phyloP scores from a whole-genome alignment of 2,329 filamentous ascomycete genomes.

The Epichloe sp. region DNA sequence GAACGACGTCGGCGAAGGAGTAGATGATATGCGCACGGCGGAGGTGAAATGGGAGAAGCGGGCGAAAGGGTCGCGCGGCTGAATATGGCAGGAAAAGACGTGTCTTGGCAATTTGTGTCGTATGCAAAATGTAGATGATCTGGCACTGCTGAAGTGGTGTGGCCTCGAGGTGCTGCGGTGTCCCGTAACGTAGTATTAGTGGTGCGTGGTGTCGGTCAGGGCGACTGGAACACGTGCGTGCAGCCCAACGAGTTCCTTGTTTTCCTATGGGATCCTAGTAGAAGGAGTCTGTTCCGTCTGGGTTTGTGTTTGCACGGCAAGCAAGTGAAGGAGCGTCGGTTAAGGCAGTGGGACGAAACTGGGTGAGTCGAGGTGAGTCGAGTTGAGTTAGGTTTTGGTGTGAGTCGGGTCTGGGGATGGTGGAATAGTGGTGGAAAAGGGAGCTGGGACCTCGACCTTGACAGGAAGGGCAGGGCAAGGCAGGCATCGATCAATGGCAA shows the following conservation, averaged over 20 bases:
- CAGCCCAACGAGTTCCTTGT: neutral
- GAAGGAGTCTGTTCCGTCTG: neutral
- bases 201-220: neutral
- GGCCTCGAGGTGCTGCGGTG: constrained; percentile 1
- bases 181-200: neutral
- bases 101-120: neutral
- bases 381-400: neutral
- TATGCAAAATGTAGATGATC: neutral
- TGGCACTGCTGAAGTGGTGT: neutral
- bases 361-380: neutral
- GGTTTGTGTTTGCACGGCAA: neutral
- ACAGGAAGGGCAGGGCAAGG: neutral
- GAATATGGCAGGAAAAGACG: neutral
- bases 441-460: neutral
- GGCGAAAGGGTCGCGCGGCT: neutral
- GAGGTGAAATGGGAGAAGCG: neutral
- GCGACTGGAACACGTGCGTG: neutral
- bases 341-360: neutral
- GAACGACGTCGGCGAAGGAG: neutral
- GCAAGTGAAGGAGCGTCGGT: neutral
- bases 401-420: too few species aligned
- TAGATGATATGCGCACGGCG: neutral
- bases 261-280: too few species aligned
- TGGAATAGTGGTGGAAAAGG: neutral
- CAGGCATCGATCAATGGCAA: neutral